Percentiles rank a stretch among this genome's conserved stretches.
These are phyloP conservation scores for Massariosphaeria phaeospora DNA, from an alignment of 495 filamentous ascomycete genomes.

Conservation along the genomic window DNA sequence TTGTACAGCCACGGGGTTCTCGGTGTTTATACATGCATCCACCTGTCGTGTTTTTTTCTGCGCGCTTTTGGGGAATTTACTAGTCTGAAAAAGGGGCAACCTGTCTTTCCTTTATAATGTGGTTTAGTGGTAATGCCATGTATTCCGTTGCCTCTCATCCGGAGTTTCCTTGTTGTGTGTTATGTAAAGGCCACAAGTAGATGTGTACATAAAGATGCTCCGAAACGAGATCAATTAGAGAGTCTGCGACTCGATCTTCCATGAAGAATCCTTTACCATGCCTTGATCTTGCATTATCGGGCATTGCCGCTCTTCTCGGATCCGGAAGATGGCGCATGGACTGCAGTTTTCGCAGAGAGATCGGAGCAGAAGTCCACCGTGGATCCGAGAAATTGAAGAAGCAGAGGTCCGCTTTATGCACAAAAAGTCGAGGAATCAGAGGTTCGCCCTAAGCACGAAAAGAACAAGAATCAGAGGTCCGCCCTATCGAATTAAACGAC, in stretches of 20 bases:
- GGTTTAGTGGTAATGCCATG: slow-evolving; percentile 29
- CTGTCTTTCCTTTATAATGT: slow-evolving; percentile 25
- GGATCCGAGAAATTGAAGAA: neutral
- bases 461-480: slow-evolving; percentile 16
- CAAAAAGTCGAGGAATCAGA: slow-evolving; percentile 1
- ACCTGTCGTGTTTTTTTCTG: neutral
- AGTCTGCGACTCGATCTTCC: too few species aligned
- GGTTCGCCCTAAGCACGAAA: slow-evolving; percentile 5
- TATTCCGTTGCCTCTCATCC: slow-evolving; percentile 28
- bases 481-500: neutral
- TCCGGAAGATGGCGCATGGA: too few species aligned
- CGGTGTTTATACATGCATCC: neutral
- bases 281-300: too few species aligned
- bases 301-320: too few species aligned
- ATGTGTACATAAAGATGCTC: neutral
- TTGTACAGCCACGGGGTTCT: neutral
- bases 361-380: neutral
- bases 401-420: slow-evolving; percentile 13
- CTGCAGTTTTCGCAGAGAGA: too few species aligned
- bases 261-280: too few species aligned
- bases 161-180: too few species aligned
- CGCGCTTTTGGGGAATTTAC: slow-evolving; percentile 6
- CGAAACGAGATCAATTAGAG: neutral
- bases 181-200: too few species aligned
- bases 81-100: slow-evolving; percentile 30